These are phyloP conservation scores for Flaveria linearis DNA, from an alignment of 129 eudicot species.

Conservation along the genomic window DNA sequence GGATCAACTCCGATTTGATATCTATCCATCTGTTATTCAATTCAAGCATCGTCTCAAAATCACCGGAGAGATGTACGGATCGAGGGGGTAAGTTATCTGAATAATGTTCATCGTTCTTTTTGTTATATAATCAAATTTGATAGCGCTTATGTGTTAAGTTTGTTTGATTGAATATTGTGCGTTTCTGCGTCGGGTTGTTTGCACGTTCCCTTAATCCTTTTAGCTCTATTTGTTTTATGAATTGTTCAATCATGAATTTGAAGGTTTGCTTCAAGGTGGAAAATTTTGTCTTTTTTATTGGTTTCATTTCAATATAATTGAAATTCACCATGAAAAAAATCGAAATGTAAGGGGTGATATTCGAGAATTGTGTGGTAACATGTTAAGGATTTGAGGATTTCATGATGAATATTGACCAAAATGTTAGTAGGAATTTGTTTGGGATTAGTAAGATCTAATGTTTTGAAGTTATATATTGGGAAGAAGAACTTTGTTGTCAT, in stretches of 20 bases:
- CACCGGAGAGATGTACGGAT: constrained; percentile 35
- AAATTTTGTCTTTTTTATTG: too few relatives aligned
- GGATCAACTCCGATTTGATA: not conserved
- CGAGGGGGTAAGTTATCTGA: constrained; percentile 35
- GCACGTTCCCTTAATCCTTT: not conserved
- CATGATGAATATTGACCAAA: too few relatives aligned
- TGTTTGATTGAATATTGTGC: constrained; percentile 1
- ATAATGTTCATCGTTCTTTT: not conserved
- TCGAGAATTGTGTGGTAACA: too few relatives aligned
- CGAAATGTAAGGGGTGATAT: not conserved
- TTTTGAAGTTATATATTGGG: too few relatives aligned
- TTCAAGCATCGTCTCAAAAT: constrained; percentile 1
- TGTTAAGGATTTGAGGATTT: too few relatives aligned
- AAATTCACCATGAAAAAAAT: too few relatives aligned
- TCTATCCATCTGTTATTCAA: constrained; percentile 8
- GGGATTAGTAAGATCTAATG: too few relatives aligned
- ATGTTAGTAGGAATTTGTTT: too few relatives aligned
- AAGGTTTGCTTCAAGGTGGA: too few relatives aligned
- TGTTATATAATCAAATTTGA: not conserved
- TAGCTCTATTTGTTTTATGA: not conserved
- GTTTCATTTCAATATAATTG: too few relatives aligned
- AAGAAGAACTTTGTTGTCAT: too few relatives aligned
- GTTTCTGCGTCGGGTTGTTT: constrained; percentile 11
- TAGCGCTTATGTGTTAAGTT: not conserved
- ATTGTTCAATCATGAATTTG: too few relatives aligned